phyloP scores from a whole-genome alignment of 352 stramenopile species.

The Blastocystis sp. region DNA sequence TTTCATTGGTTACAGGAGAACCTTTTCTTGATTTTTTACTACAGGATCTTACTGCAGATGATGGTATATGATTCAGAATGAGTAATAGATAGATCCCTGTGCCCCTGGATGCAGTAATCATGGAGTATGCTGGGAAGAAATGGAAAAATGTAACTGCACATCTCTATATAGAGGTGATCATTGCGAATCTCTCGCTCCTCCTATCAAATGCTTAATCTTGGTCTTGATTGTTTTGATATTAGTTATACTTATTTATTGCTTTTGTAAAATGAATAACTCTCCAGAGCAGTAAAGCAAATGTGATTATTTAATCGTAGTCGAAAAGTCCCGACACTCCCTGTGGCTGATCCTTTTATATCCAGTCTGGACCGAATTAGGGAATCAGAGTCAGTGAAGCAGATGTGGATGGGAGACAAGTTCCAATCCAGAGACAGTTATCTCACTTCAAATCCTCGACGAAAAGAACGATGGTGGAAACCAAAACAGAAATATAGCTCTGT shows the following conservation, averaged over 20 bases:
- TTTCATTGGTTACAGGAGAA: neutral
- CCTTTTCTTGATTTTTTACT: neutral
- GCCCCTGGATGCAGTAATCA: neutral
- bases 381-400: neutral
- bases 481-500: neutral
- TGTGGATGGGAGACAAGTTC: constrained; percentile 2
- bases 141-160: constrained; percentile 22
- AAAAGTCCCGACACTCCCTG: neutral
- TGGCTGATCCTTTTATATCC: neutral
- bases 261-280: neutral
- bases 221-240: neutral
- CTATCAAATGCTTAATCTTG: neutral
- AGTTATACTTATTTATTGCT: neutral
- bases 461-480: constrained; percentile 37
- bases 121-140: neutral
- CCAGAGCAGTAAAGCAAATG: neutral
- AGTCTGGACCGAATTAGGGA: neutral
- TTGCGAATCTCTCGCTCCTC: neutral
- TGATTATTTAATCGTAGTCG: neutral
- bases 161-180: neutral
- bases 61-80: neutral
- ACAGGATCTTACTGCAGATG: neutral
- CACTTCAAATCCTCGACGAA: neutral
- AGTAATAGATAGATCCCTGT: neutral
- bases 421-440: constrained; percentile 34